phyloP scores from a whole-genome alignment of 2,329 filamentous ascomycete species.

The Akanthomyces lecanii region DNA sequence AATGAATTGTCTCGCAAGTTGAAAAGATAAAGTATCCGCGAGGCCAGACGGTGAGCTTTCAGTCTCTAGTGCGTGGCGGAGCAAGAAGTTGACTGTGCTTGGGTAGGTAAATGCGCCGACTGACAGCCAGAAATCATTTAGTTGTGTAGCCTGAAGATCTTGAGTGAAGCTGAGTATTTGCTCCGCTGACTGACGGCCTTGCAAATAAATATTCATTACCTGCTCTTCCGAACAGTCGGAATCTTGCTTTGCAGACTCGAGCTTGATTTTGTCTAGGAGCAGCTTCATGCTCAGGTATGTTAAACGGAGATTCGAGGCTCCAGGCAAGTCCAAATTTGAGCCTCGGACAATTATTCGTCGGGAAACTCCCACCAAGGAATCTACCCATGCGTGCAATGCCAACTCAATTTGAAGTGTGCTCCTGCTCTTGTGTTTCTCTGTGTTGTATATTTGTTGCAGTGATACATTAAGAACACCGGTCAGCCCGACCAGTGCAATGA shows the following conservation, averaged over 20 bases:
- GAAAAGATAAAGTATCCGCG: conserved; percentile 35
- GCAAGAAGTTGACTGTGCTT: conserved; percentile 45
- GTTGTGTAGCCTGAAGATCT: conserved; percentile 39
- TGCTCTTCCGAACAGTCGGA: conserved; percentile 21
- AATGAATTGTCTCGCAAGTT: conserved; percentile 41
- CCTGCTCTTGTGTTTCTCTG: conserved; percentile 27
- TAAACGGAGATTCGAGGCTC: conserved; percentile 48
- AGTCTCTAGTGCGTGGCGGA: conserved; percentile 44
- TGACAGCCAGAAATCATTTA: conserved; percentile 48
- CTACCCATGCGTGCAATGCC: conserved; percentile 41
- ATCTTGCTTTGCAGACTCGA: conserved; percentile 36
- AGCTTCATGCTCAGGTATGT: conserved; percentile 46
- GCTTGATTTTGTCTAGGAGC: conserved; percentile 42
- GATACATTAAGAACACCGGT: conserved; percentile 36
- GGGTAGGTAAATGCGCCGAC: conserved; percentile 45
- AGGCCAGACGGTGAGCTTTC: conserved; percentile 34
- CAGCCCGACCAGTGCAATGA: conserved; percentile 41
- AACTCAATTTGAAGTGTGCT: conserved; percentile 34
- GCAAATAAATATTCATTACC: conserved; percentile 33
- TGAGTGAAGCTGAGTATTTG: conserved; percentile 46
- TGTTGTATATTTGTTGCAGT: conserved; percentile 33
- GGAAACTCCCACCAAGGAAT: conserved; percentile 34
- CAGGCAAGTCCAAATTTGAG: conserved; percentile 36
- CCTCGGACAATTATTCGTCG: conserved; percentile 41
- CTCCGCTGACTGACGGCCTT: conserved; percentile 42